Conservation (phyloP, 768 basidiomycete genomes). For the Mycena kentingensis region DNA sequence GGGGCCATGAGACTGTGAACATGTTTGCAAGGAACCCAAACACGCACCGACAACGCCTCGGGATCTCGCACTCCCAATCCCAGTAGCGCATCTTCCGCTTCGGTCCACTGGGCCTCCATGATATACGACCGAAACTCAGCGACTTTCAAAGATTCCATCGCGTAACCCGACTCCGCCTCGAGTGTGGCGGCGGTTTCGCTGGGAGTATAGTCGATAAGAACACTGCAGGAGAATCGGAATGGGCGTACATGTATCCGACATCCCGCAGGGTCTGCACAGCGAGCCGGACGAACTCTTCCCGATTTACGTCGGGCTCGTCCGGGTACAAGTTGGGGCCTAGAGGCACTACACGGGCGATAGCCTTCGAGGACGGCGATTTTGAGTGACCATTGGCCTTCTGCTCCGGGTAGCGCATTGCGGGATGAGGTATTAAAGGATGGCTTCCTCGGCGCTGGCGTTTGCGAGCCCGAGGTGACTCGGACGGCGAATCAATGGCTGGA, state of each 20-base stretch:
- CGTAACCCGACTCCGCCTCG: slow-evolving; percentile 91
- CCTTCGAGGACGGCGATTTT: slow-evolving; percentile 19
- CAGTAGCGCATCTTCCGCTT: slow-evolving; percentile 70
- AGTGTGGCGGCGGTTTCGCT: slow-evolving; percentile 89
- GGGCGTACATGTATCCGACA: slow-evolving; percentile 72
- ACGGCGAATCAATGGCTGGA: slow-evolving; percentile 34
- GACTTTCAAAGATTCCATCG: slow-evolving; percentile 77
- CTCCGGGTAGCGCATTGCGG: slow-evolving; percentile 54
- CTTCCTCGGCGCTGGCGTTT: slow-evolving; percentile 70
- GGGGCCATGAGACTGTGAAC: slow-evolving; percentile 21
- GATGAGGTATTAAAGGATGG: slow-evolving; percentile 33
- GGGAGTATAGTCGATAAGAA: slow-evolving; percentile 21
- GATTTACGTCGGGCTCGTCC: slow-evolving; percentile 74
- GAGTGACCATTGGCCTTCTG: slow-evolving; percentile 47
- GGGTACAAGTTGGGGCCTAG: slow-evolving; percentile 72
- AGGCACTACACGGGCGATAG: slow-evolving; percentile 62
- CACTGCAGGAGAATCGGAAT: slow-evolving; percentile 5
- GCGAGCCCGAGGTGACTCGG: slow-evolving; percentile 58
- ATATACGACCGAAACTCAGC: slow-evolving; percentile 80
- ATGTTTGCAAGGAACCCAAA: slow-evolving; percentile 4
- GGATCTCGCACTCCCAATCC: slow-evolving; percentile 70
- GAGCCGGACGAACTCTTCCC: slow-evolving; percentile 89
- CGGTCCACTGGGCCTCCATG: slow-evolving; percentile 76
- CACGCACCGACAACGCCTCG: slow-evolving; percentile 68
- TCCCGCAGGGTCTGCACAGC: slow-evolving; percentile 89